Conservation (phyloP, 495 filamentous ascomycete genomes). For the Xylaria telfairii region DNA sequence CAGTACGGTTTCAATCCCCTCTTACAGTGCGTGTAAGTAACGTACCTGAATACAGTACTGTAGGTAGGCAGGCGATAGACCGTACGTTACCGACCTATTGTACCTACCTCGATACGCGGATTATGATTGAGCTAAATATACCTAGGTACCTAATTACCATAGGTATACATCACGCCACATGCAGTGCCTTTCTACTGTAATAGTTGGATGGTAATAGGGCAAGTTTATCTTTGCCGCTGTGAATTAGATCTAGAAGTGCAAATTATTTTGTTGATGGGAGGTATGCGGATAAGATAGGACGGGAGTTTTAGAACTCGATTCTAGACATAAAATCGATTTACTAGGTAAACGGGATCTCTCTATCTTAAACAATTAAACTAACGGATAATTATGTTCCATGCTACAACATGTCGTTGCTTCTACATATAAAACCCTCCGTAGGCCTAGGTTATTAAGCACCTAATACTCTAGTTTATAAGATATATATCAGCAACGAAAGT, state of each 20-base stretch:
- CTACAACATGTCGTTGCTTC: too few species aligned
- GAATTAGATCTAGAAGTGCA: background rate
- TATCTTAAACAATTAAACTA: background rate
- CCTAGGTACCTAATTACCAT: too few species aligned
- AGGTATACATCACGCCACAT: background rate
- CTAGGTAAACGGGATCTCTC: background rate
- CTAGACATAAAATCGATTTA: background rate
- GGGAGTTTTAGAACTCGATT: background rate
- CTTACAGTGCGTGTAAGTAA: background rate
- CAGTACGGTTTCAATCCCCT: background rate
- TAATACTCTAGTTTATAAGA: background rate
- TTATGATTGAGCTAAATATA: slow-evolving; percentile 7
- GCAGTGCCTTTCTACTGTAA: background rate
- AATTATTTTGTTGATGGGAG: background rate
- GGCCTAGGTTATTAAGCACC: too few species aligned
- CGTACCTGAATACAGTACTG: too few species aligned
- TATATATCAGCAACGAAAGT: too few species aligned
- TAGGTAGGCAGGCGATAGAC: too few species aligned
- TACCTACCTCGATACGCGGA: background rate
- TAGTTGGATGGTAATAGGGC: background rate
- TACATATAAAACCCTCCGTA: background rate
- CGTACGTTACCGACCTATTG: too few species aligned
- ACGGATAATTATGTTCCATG: background rate
- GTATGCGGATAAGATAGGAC: background rate
- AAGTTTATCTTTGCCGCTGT: background rate